Evolutionary conservation across 306 rosid species (phyloP).

Genomic region (Adenanthera pavonina): DNA sequence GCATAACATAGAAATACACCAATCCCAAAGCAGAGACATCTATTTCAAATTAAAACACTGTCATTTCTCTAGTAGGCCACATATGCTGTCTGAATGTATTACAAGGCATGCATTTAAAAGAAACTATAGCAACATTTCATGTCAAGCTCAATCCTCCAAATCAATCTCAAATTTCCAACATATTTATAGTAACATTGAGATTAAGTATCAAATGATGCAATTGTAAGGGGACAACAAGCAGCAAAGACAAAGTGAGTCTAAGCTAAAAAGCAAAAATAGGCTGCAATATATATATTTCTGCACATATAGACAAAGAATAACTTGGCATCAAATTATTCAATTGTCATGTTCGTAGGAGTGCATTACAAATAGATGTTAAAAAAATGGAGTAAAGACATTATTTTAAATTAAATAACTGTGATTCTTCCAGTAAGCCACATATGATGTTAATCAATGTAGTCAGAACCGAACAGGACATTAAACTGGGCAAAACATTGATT

Average conservation of each 20-base stretch:
- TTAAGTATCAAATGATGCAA: neutral
- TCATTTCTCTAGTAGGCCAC: neutral
- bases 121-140: too few relatives aligned
- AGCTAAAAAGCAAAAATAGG: neutral
- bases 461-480: too few relatives aligned
- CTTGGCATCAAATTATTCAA: neutral
- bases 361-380: neutral
- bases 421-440: neutral
- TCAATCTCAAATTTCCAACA: too few relatives aligned
- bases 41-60: neutral
- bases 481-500: too few relatives aligned
- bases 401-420: neutral
- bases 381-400: neutral
- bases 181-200: too few relatives aligned
- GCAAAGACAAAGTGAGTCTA: neutral
- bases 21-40: neutral
- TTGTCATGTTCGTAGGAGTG: neutral
- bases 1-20: neutral
- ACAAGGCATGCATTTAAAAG: too few relatives aligned
- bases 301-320: neutral
- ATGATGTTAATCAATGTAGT: neutral
- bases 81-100: neutral
- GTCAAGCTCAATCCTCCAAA: too few relatives aligned
- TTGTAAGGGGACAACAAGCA: neutral
- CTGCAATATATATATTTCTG: neutral